phyloP scores from a whole-genome alignment of 179 eudicot species.

The Actinidia arguta region DNA sequence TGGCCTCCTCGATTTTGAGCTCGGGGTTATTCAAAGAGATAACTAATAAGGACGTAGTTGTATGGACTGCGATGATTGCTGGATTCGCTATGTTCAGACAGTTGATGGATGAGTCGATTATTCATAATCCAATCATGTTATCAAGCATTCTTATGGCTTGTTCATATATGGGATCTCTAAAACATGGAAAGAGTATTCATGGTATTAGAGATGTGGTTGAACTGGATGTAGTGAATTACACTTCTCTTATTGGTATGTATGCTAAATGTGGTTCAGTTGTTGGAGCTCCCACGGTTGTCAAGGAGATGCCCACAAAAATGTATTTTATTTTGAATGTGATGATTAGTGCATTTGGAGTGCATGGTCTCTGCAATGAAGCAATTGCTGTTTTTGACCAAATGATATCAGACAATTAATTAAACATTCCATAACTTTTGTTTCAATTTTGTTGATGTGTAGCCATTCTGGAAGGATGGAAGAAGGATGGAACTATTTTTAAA shows the following conservation, averaged over 20 bases:
- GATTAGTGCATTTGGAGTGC: conserved; percentile 31
- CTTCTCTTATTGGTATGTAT: conserved; percentile 26
- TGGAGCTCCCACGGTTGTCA: conserved; percentile 6
- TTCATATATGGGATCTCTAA: conserved; percentile 19
- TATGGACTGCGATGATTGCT: conserved; percentile 39
- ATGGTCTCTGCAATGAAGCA: conserved; percentile 29
- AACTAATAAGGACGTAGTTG: conserved; percentile 35
- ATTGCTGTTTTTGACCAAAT: conserved; percentile 20
- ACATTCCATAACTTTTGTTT: conserved; percentile 24
- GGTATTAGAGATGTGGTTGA: conserved; percentile 19
- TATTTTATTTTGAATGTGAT: conserved; percentile 21
- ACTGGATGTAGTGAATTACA: conserved; percentile 18
- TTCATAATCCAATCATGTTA: conserved; percentile 19
- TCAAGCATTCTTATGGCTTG: conserved; percentile 23
- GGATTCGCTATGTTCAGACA: conserved; percentile 23
- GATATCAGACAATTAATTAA: conserved; percentile 17
- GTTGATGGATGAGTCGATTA: conserved; percentile 1
- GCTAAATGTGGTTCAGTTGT: conserved; percentile 25
- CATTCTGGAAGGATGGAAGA: conserved; percentile 27
- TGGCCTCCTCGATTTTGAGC: conserved; percentile 7
- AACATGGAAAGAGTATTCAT: conserved; percentile 27
- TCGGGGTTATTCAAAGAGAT: conserved; percentile 22
- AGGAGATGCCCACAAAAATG: conserved; percentile 22
- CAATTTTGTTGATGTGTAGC: conserved; percentile 25
- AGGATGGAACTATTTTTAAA: conserved; percentile 26